phyloP scores from a whole-genome alignment of 2,329 filamentous ascomycete species.

The Phialocephala sp. region DNA sequence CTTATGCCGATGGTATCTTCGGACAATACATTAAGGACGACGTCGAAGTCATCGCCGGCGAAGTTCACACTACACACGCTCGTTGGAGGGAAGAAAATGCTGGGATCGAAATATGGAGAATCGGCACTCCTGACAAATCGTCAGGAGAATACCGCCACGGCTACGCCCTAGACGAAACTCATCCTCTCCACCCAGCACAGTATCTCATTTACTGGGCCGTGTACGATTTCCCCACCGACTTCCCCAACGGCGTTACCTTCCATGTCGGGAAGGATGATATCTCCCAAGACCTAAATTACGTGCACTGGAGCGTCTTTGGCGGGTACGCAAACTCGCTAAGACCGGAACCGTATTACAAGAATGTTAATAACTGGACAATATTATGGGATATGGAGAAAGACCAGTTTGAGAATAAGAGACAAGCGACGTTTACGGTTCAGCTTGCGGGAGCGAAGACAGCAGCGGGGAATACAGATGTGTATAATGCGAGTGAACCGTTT shows the following conservation, averaged over 20 bases:
- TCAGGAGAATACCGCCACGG: constrained; percentile 66
- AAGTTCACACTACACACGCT: constrained; percentile 47
- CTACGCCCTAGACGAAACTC: constrained; percentile 52
- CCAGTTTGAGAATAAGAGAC: constrained; percentile 49
- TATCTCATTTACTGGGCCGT: constrained; percentile 66
- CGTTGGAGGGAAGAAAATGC: constrained; percentile 60
- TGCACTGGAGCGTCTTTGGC: constrained; percentile 70
- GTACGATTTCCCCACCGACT: constrained; percentile 65
- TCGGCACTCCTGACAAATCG: constrained; percentile 66
- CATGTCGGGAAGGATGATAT: constrained; percentile 58
- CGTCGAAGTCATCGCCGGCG: constrained; percentile 48
- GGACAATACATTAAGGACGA: constrained; percentile 63
- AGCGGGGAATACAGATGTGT: constrained; percentile 65
- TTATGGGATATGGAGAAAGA: constrained; percentile 53
- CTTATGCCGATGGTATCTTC: constrained; percentile 67
- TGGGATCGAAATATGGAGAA: constrained; percentile 65
- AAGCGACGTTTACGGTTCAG: constrained; percentile 66
- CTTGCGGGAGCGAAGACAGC: constrained; percentile 67
- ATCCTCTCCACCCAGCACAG: constrained; percentile 59
- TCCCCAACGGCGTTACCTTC: constrained; percentile 63
- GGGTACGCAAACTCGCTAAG: constrained; percentile 56
- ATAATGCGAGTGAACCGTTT: constrained; percentile 57
- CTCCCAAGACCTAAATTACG: constrained; percentile 62
- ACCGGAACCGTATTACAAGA: constrained; percentile 49
- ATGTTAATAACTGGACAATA: constrained; percentile 66